Evolutionary conservation across 257 asterid species (phyloP), one percentile per base, ranked within the genome.

Genomic region (Plantago ovata): DNA sequence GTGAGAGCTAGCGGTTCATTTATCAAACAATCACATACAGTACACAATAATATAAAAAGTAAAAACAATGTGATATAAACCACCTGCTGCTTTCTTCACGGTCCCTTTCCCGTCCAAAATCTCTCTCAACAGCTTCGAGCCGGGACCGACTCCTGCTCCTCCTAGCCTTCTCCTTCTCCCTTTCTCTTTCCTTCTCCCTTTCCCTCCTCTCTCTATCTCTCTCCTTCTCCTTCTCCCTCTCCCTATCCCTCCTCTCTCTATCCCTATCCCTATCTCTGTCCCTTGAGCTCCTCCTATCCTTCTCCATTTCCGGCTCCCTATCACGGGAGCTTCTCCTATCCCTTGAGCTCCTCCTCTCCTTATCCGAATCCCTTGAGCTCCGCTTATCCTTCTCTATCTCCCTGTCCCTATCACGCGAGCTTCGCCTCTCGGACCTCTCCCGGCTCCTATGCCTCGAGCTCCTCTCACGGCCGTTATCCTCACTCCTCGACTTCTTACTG

Each of bases 1-100:
- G 36, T 28, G 36, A 28, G 36, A 28, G 36, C 33, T 28, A 28
- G 6, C 4, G 3, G 6, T 3, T 28, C 33, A n/a, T 28, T 28
- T 3, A 28, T 28, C 6, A 2, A 28, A 28, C 36, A 28, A 28
- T 0, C 36, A 28, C 36, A n/a, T 8, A 45, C 22, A 18, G 21
- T 4, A 45, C 28, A 48, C 3, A 38, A 48, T n/a, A 11, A 18
- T 33, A 22, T 19, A 24, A 66, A 24, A 15, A 66, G 15, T 40
- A 9, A 61, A 38, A 18, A 47, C 14, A 24, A 48, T 68, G 67
- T 49, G 62, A 57, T 16, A 23, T 39, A 66, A 57, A 65, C 82
- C 81, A 92, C 98, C 98, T 92, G 96, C 98, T 92, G 96, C 75
- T 80, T 28, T 93, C 97, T 64, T 84, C 95, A 7, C 92, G 47